Conservation (phyloP, 306 rosid species). For the Castanea crenata region DNA sequence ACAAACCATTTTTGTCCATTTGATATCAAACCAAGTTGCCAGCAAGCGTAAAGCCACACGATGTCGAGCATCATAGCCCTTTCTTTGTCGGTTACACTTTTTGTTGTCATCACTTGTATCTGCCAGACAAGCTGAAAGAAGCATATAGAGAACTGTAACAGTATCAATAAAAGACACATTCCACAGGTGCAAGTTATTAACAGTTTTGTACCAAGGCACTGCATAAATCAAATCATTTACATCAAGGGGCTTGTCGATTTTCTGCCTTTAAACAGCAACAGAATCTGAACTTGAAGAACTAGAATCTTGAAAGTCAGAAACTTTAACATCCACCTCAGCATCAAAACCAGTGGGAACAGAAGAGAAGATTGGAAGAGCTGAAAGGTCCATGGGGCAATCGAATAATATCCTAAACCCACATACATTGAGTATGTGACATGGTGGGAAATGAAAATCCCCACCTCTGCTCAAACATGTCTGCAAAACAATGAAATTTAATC, state of each 20-base stretch:
- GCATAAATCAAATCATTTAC: constrained; percentile 28
- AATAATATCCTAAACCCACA: constrained; percentile 74
- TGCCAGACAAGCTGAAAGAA: constrained; percentile 74
- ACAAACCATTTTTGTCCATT: no score
- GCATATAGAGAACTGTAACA: constrained; percentile 75
- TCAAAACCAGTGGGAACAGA: constrained; percentile 50
- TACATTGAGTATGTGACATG: constrained; percentile 69
- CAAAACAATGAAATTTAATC: background rate
- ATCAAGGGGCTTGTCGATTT: constrained; percentile 46
- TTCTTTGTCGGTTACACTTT: no score
- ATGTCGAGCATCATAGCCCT: no score
- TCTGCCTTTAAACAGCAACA: constrained; percentile 38
- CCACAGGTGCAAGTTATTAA: constrained; percentile 40
- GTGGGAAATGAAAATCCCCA: constrained; percentile 66
- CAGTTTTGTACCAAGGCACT: constrained; percentile 23
- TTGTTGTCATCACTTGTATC: no score
- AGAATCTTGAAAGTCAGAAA: constrained; percentile 11
- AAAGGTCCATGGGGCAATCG: constrained; percentile 83
- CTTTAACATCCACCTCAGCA: constrained; percentile 23
- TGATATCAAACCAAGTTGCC: no score
- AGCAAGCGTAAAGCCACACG: no score
- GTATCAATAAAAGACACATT: constrained; percentile 39
- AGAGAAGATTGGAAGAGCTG: constrained; percentile 72
- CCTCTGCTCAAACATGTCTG: constrained; percentile 85
- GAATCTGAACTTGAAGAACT: constrained; percentile 17